These are phyloP conservation scores for Metarhizium robertsii DNA, from an alignment of 2,329 filamentous ascomycete species.

Conservation along the genomic window DNA sequence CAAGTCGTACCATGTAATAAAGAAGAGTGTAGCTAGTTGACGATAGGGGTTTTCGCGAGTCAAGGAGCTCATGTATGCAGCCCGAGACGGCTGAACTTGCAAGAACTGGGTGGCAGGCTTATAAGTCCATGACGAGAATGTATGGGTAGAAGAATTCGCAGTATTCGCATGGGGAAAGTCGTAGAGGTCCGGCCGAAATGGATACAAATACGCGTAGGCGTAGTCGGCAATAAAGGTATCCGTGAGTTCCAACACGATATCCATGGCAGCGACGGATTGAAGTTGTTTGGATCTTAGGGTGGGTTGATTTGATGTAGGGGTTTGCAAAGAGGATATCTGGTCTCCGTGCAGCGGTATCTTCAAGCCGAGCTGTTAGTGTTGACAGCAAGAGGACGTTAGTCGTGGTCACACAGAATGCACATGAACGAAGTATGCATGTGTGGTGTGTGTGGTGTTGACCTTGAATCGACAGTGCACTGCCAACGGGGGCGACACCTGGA, in stretches of 20 bases:
- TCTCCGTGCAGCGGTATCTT: too few relatives aligned
- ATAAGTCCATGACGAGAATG: conserved; percentile 57
- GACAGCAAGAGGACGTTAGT: not conserved
- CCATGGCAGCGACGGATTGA: conserved; percentile 50
- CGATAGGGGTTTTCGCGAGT: conserved; percentile 68
- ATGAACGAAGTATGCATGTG: not conserved
- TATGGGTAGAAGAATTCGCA: conserved; percentile 44
- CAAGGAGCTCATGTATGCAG: conserved; percentile 72
- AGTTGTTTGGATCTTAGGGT: not conserved
- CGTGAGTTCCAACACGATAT: conserved; percentile 78
- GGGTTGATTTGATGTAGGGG: not conserved
- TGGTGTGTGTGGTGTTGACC: not conserved
- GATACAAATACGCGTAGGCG: conserved; percentile 63
- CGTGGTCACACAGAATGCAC: not conserved
- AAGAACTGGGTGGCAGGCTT: conserved; percentile 65
- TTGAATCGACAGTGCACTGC: too few relatives aligned
- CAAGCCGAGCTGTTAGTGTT: not conserved
- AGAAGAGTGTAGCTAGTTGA: conserved; percentile 65
- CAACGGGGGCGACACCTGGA: not conserved
- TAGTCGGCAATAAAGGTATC: conserved; percentile 79
- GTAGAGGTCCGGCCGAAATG: conserved; percentile 44
- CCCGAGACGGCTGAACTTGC: conserved; percentile 58
- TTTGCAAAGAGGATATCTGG: not conserved
- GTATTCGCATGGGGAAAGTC: conserved; percentile 38
- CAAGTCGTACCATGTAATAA: conserved; percentile 72